Evolutionary conservation across 2,329 filamentous ascomycete genomes (phyloP), one percentile per base, ranked within the genome.

Genomic region (Colletotrichum sp.): DNA sequence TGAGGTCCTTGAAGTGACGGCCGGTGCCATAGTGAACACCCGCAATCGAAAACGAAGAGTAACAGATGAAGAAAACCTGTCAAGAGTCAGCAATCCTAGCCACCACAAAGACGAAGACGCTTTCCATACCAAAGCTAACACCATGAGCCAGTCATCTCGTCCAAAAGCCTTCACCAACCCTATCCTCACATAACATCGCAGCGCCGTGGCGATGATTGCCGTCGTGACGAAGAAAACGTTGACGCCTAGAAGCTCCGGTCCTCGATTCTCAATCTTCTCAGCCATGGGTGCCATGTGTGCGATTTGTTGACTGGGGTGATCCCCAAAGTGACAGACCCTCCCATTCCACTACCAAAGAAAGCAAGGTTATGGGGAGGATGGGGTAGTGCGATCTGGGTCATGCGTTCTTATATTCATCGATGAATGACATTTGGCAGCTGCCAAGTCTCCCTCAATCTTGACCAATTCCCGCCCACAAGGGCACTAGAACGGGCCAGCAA

Each of bases 21-120:
- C 87, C 86, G 0, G 86, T 88, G 22, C 87, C 87, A 77, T 86
- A 82, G 13, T 82, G 75, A 29, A 88, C 80, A 25, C 87, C 86
- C 1, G 80, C 49, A 4, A 85, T 80, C 1, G 84, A 82, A 55
- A 79, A 83, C n/a, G 79, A 78, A 62, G 81, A 79, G 77, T 84
- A 88, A 7, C 83, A 74, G n/a, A 82, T 72, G 73, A 87, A 88
- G n/a, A 80, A 82, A 9, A 78, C 76, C 84, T 86, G 15, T 25
- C 1, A 3, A 16, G 9, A 5, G 34, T 64, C 15, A 44, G 62
- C 62, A 25, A 59, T 16, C 22, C 25, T 6, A 0, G 25, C 0
- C 55, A 59, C 9, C 9, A 1, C 5, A n/a, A 44, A n/a, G 22
- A 25, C 0, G 27, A 0, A 1, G 30, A 13, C 16, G 16, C n/a